These are phyloP conservation scores for Globisporangium polare DNA, from an alignment of 352 stramenopile species.

Conservation along the genomic window DNA sequence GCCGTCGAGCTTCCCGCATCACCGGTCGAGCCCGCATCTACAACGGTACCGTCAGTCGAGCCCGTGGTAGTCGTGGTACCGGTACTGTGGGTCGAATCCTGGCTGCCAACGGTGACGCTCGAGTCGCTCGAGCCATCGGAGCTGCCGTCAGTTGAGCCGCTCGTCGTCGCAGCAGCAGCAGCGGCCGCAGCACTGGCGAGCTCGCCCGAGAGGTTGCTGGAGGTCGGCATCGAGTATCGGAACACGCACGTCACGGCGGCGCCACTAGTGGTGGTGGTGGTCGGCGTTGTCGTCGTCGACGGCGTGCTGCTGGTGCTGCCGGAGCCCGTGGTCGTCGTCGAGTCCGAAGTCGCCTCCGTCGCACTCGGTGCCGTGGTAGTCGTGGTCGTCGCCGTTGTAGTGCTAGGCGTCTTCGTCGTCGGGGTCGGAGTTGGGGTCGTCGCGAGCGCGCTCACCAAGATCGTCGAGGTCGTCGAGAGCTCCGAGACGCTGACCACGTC, in stretches of 20 bases:
- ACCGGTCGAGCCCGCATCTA: constrained; percentile 8
- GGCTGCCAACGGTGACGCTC: constrained; percentile 14
- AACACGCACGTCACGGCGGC: constrained; percentile 39
- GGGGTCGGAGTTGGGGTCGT: constrained; percentile 1
- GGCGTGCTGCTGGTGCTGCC: background rate
- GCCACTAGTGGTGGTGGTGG: constrained; percentile 10
- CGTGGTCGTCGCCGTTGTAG: constrained; percentile 1
- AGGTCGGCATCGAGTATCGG: constrained; percentile 51
- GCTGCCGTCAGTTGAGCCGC: constrained; percentile 20
- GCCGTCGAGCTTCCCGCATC: constrained; percentile 13
- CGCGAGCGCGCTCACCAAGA: constrained; percentile 13
- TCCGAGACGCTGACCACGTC: constrained; percentile 10
- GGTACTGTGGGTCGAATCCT: constrained; percentile 9
- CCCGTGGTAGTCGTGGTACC: constrained; percentile 11
- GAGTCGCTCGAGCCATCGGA: constrained; percentile 13
- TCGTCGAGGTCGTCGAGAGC: constrained; percentile 1
- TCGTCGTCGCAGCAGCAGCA: constrained; percentile 6
- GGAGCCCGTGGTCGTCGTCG: constrained; percentile 2
- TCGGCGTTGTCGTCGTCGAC: background rate
- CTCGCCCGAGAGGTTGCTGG: constrained; percentile 34
- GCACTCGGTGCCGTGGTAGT: background rate
- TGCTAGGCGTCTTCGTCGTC: background rate
- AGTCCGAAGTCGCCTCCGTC: background rate
- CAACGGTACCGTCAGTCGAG: background rate
- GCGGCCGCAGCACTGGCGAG: constrained; percentile 25